Evolutionary conservation across 208 protist species (phyloP).

Genomic region (Blechomonas ayalai): DNA sequence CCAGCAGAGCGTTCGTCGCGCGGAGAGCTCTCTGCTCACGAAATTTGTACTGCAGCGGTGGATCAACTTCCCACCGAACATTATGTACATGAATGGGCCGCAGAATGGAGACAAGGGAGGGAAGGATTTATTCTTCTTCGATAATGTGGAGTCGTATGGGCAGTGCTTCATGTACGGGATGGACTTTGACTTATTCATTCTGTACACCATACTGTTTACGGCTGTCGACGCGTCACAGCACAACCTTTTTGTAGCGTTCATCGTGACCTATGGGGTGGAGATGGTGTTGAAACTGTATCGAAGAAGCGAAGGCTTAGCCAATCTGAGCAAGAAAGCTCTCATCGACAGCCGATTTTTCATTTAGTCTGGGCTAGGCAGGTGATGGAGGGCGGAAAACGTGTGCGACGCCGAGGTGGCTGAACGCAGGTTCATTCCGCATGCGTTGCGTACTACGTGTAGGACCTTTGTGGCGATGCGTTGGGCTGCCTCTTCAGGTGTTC

Average conservation of each 20-base stretch:
- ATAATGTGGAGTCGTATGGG: conserved; percentile 46
- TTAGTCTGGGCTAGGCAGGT: no score
- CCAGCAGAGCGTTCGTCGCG: conserved; percentile 55
- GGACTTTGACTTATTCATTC: conserved; percentile 67
- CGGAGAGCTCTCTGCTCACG: conserved; percentile 49
- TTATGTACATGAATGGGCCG: conserved; percentile 80
- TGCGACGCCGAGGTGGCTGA: neutral
- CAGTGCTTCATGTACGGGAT: conserved; percentile 61
- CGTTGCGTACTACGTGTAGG: no score
- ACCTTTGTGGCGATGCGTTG: no score
- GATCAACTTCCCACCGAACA: conserved; percentile 65
- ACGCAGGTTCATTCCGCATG: no score
- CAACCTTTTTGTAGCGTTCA: conserved; percentile 54
- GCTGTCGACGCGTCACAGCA: conserved; percentile 51
- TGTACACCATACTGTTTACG: conserved; percentile 64
- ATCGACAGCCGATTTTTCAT: conserved; percentile 80
- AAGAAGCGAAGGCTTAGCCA: conserved; percentile 40
- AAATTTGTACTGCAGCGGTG: conserved; percentile 68
- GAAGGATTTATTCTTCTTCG: conserved; percentile 84
- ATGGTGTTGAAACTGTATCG: conserved; percentile 48
- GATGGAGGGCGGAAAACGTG: neutral
- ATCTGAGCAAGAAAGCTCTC: conserved; percentile 72
- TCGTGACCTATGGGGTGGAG: conserved; percentile 57
- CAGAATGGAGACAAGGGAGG: conserved; percentile 51
- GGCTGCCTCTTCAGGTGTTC: no score